These are phyloP conservation scores for Apiotrichum laibachii DNA, from an alignment of 1,284 basidiomycete species.

Conservation along the genomic window DNA sequence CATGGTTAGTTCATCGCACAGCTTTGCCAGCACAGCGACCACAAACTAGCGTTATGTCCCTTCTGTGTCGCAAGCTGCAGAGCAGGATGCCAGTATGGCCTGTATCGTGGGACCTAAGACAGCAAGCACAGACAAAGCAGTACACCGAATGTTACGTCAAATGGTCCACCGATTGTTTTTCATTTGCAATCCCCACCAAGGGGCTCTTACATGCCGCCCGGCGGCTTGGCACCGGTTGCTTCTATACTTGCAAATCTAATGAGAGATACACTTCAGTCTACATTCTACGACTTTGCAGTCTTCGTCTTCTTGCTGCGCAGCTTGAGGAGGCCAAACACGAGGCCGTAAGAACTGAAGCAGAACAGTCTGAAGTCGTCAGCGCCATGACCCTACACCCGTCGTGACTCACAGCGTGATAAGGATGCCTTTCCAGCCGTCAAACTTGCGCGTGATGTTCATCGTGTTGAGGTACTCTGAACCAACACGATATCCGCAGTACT, in stretches of 20 bases:
- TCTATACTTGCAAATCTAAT: neutral
- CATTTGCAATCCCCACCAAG: too few relatives aligned
- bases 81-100: too few relatives aligned
- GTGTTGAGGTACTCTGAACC: constrained; percentile 41
- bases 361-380: constrained; percentile 14
- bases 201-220: too few relatives aligned
- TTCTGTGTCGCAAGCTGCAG: too few relatives aligned
- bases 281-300: constrained; percentile 16
- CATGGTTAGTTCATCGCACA: too few relatives aligned
- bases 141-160: too few relatives aligned
- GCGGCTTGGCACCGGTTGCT: too few relatives aligned
- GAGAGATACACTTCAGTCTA: neutral
- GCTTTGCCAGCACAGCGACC: too few relatives aligned
- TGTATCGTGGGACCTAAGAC: too few relatives aligned
- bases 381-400: neutral
- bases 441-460: constrained; percentile 33
- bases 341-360: constrained; percentile 30
- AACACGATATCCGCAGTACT: constrained; percentile 39
- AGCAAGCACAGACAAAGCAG: too few relatives aligned
- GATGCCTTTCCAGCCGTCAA: constrained; percentile 41
- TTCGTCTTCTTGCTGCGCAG: constrained; percentile 37
- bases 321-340: constrained; percentile 39
- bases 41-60: too few relatives aligned
- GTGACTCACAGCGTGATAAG: constrained; percentile 27
- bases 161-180: too few relatives aligned